Percentiles rank a stretch among this genome's conserved stretches.
These are phyloP conservation scores for Singerocomus inundabilis DNA, from an alignment of 1,284 basidiomycete species.

Conservation along the genomic window DNA sequence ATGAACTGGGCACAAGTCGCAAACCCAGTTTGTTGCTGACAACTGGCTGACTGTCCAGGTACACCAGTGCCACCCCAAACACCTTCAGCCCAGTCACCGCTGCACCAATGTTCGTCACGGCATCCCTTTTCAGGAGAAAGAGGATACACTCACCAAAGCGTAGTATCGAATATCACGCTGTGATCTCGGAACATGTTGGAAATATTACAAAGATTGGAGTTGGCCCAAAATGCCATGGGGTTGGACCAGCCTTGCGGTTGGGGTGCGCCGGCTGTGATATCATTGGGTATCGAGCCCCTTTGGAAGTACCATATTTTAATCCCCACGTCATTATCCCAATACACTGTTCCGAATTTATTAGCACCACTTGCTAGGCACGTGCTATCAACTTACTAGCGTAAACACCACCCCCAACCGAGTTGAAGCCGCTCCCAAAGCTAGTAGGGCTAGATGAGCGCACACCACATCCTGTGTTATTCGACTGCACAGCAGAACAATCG, in stretches of 20 bases:
- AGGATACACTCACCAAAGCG: slow-evolving; percentile 58
- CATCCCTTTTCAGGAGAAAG: slow-evolving; percentile 14
- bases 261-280: slow-evolving; percentile 68
- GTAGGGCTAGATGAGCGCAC: slow-evolving; percentile 50
- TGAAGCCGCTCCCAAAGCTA: slow-evolving; percentile 69
- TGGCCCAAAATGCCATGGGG: slow-evolving; percentile 77
- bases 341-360: slow-evolving; percentile 22
- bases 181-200: slow-evolving; percentile 75
- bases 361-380: not conserved
- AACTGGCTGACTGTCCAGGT: slow-evolving; percentile 79
- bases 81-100: slow-evolving; percentile 84
- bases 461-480: slow-evolving; percentile 72
- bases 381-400: slow-evolving; percentile 64
- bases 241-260: slow-evolving; percentile 71
- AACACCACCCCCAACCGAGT: slow-evolving; percentile 72
- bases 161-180: slow-evolving; percentile 78
- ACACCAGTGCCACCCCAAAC: slow-evolving; percentile 72
- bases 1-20: slow-evolving; percentile 78
- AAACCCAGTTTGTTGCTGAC: slow-evolving; percentile 78
- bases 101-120: slow-evolving; percentile 31
- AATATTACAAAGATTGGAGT: slow-evolving; percentile 64
- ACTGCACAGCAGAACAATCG: slow-evolving; percentile 65
- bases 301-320: slow-evolving; percentile 83
- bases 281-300: slow-evolving; percentile 66
- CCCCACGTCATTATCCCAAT: slow-evolving; percentile 58